A percentile compares a stretch with the other conserved stretches of the same genome.
Conservation (phyloP, 2,329 filamentous ascomycete genomes). For the Verticillium klebahnii region DNA sequence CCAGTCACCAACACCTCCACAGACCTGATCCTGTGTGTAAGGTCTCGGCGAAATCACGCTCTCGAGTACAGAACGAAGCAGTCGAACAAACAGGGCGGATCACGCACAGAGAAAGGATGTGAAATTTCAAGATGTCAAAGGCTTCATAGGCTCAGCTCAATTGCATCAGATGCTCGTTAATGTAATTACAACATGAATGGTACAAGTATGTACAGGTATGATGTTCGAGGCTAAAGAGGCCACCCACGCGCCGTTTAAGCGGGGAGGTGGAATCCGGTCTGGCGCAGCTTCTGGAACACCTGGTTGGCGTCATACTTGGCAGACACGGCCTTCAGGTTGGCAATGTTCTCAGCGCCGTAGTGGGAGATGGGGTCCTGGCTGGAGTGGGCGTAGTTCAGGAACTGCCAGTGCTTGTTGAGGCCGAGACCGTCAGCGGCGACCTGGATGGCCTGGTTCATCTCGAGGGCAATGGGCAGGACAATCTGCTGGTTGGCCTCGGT, state of each 20-base stretch:
- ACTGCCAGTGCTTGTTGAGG: constrained; percentile 28
- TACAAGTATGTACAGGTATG: background rate
- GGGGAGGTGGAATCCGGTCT: constrained; percentile 23
- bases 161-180: background rate
- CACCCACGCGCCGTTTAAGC: background rate
- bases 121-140: background rate
- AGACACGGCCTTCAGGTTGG: constrained; percentile 20
- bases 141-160: background rate
- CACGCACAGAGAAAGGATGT: background rate
- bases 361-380: constrained; percentile 31
- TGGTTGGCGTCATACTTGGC: constrained; percentile 25
- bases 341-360: constrained; percentile 31
- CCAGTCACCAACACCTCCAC: too few species aligned
- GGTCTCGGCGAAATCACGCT: too few species aligned
- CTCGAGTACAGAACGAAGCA: too few species aligned
- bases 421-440: constrained; percentile 20
- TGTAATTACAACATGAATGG: background rate
- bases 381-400: constrained; percentile 38
- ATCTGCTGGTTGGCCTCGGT: constrained; percentile 27
- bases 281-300: constrained; percentile 27
- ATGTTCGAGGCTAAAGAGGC: background rate
- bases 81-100: too few species aligned
- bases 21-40: too few species aligned
- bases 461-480: constrained; percentile 39
- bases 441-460: constrained; percentile 56